Percentiles rank a stretch among this genome's conserved stretches.
Conservation (phyloP, 129 eudicot species). For the Ambrosia trifida region DNA sequence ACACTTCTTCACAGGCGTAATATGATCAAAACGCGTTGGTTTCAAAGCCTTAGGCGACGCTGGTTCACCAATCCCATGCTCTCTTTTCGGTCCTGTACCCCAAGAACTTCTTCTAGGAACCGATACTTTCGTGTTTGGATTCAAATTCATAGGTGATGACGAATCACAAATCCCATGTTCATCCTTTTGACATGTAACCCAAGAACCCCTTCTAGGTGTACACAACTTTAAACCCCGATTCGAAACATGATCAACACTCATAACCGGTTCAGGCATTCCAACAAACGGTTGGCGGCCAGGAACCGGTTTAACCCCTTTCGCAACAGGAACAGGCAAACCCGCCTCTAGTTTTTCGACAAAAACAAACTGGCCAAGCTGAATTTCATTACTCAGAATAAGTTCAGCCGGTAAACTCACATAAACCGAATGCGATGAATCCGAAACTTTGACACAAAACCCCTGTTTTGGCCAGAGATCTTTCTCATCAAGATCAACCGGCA, state of each 20-base stretch:
- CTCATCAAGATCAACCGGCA: slow-evolving; percentile 90
- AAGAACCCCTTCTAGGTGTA: slow-evolving; percentile 58
- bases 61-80: slow-evolving; percentile 12
- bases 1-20: slow-evolving; percentile 62
- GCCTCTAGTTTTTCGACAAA: slow-evolving; percentile 70
- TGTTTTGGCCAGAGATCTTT: slow-evolving; percentile 76
- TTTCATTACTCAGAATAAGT: slow-evolving; percentile 68
- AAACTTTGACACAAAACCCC: slow-evolving; percentile 74
- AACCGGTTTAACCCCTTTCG: slow-evolving; percentile 68
- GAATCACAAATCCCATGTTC: slow-evolving; percentile 24
- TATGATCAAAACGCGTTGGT: slow-evolving; percentile 63
- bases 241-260: slow-evolving; percentile 32
- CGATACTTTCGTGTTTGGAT: slow-evolving; percentile 18
- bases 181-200: slow-evolving; percentile 51
- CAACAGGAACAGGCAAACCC: slow-evolving; percentile 83
- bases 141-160: slow-evolving; percentile 42
- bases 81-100: slow-evolving; percentile 50
- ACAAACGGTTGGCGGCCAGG: slow-evolving; percentile 87
- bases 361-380: slow-evolving; percentile 89
- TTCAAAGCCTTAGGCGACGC: slow-evolving; percentile 44
- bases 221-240: slow-evolving; percentile 22
- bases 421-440: slow-evolving; percentile 84
- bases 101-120: slow-evolving; percentile 69
- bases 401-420: slow-evolving; percentile 78
- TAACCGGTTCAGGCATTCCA: slow-evolving; percentile 74